A percentile compares a stretch with the other conserved stretches of the same genome.
Conservation (phyloP, 495 filamentous ascomycete species). For the Aspergillus cristatus region DNA sequence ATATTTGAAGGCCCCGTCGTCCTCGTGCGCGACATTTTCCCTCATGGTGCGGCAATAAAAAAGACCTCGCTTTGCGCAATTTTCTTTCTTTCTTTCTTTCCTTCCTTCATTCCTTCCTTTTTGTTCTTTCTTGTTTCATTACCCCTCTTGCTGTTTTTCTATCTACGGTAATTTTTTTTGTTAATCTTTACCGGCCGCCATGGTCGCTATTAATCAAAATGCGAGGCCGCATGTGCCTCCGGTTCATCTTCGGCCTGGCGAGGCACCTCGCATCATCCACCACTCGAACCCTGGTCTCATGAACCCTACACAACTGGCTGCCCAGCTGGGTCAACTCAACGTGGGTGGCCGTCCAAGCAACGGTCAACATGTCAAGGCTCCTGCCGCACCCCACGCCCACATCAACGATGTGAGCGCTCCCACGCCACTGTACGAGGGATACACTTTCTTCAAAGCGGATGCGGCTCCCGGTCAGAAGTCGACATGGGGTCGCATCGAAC, state of each 20-base stretch:
- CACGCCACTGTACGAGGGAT: slow-evolving; percentile 14
- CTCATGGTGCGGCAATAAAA: too few species aligned
- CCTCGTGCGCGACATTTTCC: too few species aligned
- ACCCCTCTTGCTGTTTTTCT: too few species aligned
- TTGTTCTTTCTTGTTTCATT: neutral
- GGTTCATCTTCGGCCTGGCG: slow-evolving; percentile 7
- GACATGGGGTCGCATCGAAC: slow-evolving; percentile 24
- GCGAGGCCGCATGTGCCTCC: slow-evolving; percentile 9
- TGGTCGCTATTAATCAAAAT: slow-evolving; percentile 8
- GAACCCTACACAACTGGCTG: slow-evolving; percentile 5
- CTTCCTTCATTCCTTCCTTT: neutral
- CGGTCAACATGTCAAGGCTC: neutral
- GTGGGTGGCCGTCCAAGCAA: slow-evolving; percentile 3
- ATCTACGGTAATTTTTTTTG: neutral
- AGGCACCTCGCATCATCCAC: slow-evolving; percentile 6
- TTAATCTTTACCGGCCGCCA: neutral
- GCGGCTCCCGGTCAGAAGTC: slow-evolving; percentile 17
- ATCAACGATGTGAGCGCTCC: slow-evolving; percentile 1
- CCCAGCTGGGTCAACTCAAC: slow-evolving; percentile 12
- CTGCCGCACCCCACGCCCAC: neutral
- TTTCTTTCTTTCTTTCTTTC: neutral
- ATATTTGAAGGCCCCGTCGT: too few species aligned
- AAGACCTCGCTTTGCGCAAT: too few species aligned
- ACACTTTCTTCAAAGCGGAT: slow-evolving; percentile 27
- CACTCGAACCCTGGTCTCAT: slow-evolving; percentile 2